Base-by-base conservation (phyloP, 2,329 filamentous ascomycete species). In the Pseudovirgaria hyperparasitica region DNA sequence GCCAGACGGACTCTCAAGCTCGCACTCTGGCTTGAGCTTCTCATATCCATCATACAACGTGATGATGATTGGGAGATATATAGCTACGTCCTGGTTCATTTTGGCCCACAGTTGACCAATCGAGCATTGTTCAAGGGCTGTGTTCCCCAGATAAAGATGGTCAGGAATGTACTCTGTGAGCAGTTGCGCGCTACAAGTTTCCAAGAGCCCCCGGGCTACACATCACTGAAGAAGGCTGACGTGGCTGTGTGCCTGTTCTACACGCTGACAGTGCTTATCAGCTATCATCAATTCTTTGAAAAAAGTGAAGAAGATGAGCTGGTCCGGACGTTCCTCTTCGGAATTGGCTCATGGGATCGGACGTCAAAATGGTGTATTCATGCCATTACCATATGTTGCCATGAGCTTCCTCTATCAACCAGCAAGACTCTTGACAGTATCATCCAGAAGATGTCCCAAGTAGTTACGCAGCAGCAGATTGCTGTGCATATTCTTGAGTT, bases 401-500 rank as follows among this genome's bases (percentile, higher is more conserved):
- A 94, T 44, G 90, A 98, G 52, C 70, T 94, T 15, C 86, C 90
- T 3, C 67, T 80, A 11, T 87, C 87, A 9, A 81, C 86, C 27
- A 82, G 79, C 46, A 92, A 87, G 48, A 78, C 76, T 12, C 65
- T 96, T 33, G 80, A 87, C 23, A 79, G 75, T 23, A 82, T 96
- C 39, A 65, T 98, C 29, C 80, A 86, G 43, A 87, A 84, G 48
- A 92, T 98, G 82, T 79, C 86, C 1, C 82, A 86, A 41, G 92
- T 94, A 44, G 92, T 98, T 44, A 96, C 90, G 1, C 86, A 93
- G 43, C 76, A 84, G 5, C 74, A 86, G 30, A 79, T 94, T 19
- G 85, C 87, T 7, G 79, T 94, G 34, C 90, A 98, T 46, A 92
- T 98, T 34, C 64, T 98, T 26, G 90, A 98, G 46, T 96, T 98